Evolutionary conservation across 768 basidiomycete species (phyloP).

Genomic region (Lyophyllum decastes): DNA sequence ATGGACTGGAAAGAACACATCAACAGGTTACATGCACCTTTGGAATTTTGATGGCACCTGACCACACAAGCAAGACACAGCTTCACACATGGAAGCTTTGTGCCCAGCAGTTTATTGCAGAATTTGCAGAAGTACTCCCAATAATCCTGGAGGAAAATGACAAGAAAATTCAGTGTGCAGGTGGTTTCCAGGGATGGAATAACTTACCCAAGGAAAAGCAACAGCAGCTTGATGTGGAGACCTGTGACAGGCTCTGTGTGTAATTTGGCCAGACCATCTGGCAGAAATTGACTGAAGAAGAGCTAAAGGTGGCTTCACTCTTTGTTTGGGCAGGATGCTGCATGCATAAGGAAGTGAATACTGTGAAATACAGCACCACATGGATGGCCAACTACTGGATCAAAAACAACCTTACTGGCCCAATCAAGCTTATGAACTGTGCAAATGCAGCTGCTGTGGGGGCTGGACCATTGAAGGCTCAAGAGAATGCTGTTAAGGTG

Average conservation of each 20-base stretch:
- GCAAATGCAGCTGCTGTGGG: conserved; percentile 23
- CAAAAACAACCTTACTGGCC: conserved; percentile 7
- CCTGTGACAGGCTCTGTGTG: neutral
- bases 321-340: conserved; percentile 21
- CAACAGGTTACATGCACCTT: conserved; percentile 4
- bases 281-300: conserved; percentile 7
- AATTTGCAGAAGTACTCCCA: too few species aligned
- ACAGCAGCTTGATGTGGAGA: neutral
- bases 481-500: neutral
- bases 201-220: neutral
- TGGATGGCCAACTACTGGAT: conserved; percentile 24
- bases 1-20: neutral
- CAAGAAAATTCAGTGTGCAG: neutral
- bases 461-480: neutral
- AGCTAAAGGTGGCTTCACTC: conserved; percentile 7
- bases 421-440: conserved; percentile 21
- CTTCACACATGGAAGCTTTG: conserved; percentile 16
- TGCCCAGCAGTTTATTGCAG: neutral
- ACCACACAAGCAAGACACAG: conserved; percentile 29
- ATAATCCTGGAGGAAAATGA: neutral
- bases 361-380: conserved; percentile 21
- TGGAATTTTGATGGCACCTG: conserved; percentile 9
- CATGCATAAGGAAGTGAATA: conserved; percentile 25
- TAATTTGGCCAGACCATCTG: conserved; percentile 18
- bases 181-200: neutral